These are phyloP conservation scores for Agrostemma githago DNA, from an alignment of 148 eudicot genomes.

Conservation along the genomic window DNA sequence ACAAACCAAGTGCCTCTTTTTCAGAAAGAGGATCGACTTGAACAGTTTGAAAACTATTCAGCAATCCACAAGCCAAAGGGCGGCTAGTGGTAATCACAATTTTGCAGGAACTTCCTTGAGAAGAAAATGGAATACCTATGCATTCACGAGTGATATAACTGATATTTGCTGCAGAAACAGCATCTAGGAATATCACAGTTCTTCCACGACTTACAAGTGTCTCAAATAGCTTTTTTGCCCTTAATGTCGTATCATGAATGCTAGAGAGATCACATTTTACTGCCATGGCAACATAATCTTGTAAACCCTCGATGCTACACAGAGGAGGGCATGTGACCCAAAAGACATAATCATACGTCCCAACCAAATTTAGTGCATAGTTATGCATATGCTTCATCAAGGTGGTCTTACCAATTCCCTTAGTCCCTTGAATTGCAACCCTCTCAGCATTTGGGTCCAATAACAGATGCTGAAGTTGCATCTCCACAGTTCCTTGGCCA, in stretches of 20 bases:
- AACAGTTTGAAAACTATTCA: not conserved
- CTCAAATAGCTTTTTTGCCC: slow-evolving; percentile 8
- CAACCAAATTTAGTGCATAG: not conserved
- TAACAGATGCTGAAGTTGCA: slow-evolving; percentile 7
- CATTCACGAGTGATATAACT: not conserved
- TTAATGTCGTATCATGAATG: slow-evolving; percentile 6
- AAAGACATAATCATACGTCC: slow-evolving; percentile 16
- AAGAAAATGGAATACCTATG: slow-evolving; percentile 14
- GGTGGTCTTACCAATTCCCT: slow-evolving; percentile 20
- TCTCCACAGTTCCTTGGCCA: not conserved
- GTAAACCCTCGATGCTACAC: slow-evolving; percentile 9
- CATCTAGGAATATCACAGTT: slow-evolving; percentile 20
- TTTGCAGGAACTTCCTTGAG: slow-evolving; percentile 17
- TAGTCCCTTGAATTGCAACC: slow-evolving; percentile 16
- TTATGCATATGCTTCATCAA: slow-evolving; percentile 27
- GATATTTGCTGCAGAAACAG: slow-evolving; percentile 1
- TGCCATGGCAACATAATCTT: slow-evolving; percentile 17
- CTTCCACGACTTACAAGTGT: slow-evolving; percentile 4
- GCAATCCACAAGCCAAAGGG: not conserved
- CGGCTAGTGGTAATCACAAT: slow-evolving; percentile 10
- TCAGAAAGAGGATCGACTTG: slow-evolving; percentile 6
- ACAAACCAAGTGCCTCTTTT: slow-evolving; percentile 4
- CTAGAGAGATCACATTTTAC: slow-evolving; percentile 15
- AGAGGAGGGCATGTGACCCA: slow-evolving; percentile 12
- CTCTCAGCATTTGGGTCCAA: slow-evolving; percentile 8